A percentile compares a stretch with the other conserved stretches of the same genome.
phyloP scores from a whole-genome alignment of 2,329 filamentous ascomycete species.

The Paecilomyces sp. region DNA sequence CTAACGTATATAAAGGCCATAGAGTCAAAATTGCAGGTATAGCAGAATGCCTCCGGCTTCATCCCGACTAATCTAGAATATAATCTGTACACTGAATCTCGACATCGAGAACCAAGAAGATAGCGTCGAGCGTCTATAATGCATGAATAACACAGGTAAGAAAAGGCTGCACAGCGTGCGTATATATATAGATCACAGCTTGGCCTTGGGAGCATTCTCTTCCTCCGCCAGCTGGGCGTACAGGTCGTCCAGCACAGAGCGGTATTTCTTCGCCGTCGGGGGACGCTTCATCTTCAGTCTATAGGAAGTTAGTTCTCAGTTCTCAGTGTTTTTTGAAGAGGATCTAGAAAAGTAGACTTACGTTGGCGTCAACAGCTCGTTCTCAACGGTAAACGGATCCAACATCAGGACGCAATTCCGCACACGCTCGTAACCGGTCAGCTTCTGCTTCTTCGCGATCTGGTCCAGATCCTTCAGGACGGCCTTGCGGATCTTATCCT shows the following conservation, averaged over 20 bases:
- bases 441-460: conserved; percentile 75
- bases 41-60: background rate
- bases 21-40: too few species aligned
- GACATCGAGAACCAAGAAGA: background rate
- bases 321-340: background rate
- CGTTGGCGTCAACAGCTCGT: conserved; percentile 61
- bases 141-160: conserved; percentile 1
- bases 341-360: conserved; percentile 20
- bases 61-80: background rate
- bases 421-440: conserved; percentile 85
- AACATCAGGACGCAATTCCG: conserved; percentile 66
- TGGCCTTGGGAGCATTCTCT: conserved; percentile 30
- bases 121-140: conserved; percentile 3
- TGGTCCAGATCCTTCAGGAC: conserved; percentile 72
- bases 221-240: conserved; percentile 49
- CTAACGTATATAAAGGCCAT: too few species aligned
- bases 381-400: conserved; percentile 90
- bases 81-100: background rate
- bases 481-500: conserved; percentile 65
- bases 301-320: conserved; percentile 10
- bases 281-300: conserved; percentile 68
- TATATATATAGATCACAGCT: conserved; percentile 22
- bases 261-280: conserved; percentile 57
- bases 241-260: conserved; percentile 51
- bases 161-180: conserved; percentile 1